Conservation (phyloP, 2,329 filamentous ascomycete species). For the Aureobasidium namibiae region DNA sequence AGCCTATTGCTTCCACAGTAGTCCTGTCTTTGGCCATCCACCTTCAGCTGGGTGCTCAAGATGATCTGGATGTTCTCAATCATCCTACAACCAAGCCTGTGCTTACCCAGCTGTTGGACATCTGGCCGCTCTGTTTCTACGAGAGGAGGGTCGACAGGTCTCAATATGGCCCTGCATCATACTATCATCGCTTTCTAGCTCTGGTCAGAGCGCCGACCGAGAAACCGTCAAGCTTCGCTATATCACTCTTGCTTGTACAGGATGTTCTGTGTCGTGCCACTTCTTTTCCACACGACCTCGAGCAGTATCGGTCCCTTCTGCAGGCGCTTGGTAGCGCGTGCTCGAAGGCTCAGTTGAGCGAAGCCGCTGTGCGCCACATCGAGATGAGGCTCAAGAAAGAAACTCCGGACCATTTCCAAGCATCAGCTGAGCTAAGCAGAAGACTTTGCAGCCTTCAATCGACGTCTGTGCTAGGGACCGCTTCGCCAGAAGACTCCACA, state of each 20-base stretch:
- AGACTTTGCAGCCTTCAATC: neutral
- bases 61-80: neutral
- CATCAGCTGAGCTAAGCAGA: neutral
- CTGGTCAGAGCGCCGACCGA: neutral
- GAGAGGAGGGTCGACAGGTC: too few relatives aligned
- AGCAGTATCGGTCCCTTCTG: neutral
- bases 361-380: neutral
- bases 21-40: neutral
- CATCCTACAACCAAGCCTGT: neutral
- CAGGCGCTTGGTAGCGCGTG: neutral
- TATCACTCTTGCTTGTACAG: neutral
- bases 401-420: neutral
- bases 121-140: neutral
- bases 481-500: neutral
- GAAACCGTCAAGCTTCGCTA: neutral
- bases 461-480: neutral
- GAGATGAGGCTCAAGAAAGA: neutral
- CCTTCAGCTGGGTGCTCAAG: neutral
- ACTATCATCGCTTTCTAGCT: neutral
- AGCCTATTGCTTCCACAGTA: neutral
- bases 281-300: neutral
- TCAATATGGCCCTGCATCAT: too few relatives aligned
- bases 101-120: neutral
- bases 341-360: neutral
- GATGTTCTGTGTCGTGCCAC: neutral